Conservation (phyloP, 495 filamentous ascomycete species). For the Hypomontagnella monticulosa region DNA sequence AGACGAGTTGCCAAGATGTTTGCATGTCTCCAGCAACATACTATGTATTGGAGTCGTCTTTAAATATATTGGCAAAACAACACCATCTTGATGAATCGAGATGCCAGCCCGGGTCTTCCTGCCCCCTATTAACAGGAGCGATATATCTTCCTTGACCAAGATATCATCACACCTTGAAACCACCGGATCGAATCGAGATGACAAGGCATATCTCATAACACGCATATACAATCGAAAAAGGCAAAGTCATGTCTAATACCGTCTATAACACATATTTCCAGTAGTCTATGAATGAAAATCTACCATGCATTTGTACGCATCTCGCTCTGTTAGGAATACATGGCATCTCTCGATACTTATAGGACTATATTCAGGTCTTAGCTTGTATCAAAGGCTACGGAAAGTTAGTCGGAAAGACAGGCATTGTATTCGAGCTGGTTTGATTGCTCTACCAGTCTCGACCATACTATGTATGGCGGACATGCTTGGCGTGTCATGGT, state of each 20-base stretch:
- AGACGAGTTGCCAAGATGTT: not conserved
- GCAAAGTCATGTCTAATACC: not conserved
- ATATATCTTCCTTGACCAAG: not conserved
- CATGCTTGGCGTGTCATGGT: slow-evolving; percentile 35
- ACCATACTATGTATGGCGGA: slow-evolving; percentile 14
- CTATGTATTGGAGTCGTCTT: not conserved
- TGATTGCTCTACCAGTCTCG: slow-evolving; percentile 29
- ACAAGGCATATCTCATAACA: not conserved
- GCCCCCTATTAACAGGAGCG: not conserved
- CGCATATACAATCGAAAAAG: not conserved
- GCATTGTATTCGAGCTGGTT: slow-evolving; percentile 22
- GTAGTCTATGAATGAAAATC: slow-evolving; percentile 1
- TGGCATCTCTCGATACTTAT: not conserved
- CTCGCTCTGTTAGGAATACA: not conserved
- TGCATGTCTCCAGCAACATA: not conserved
- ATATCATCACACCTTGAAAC: not conserved
- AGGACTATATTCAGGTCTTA: not conserved
- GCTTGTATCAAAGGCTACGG: not conserved
- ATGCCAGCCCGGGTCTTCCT: not conserved
- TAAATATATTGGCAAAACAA: not conserved
- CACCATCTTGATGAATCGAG: slow-evolving; percentile 6
- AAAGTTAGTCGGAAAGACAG: slow-evolving; percentile 5
- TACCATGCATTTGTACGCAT: slow-evolving; percentile 1
- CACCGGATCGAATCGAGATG: not conserved
- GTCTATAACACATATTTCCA: not conserved